Evolutionary conservation across 2,329 filamentous ascomycete genomes (phyloP).

Genomic region (Sclerotinia trifoliorum): DNA sequence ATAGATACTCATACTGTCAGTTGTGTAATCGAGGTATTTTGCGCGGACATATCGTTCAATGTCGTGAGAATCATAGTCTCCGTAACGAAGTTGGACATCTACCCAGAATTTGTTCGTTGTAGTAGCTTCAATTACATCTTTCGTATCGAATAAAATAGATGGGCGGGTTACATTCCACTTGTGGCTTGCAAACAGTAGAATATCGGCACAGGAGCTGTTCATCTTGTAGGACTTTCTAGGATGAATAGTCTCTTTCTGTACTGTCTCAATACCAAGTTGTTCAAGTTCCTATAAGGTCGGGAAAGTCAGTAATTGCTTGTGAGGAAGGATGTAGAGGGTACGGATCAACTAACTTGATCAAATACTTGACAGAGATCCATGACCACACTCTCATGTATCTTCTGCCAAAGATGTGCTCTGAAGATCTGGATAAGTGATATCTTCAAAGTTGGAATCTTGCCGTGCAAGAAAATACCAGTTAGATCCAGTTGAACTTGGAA

Average conservation of each 20-base stretch:
- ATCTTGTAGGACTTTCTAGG: constrained; percentile 99
- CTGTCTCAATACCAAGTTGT: constrained; percentile 91
- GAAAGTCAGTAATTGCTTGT: neutral
- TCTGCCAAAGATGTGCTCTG: constrained; percentile 99
- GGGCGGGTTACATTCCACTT: constrained; percentile 98
- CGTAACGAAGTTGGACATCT: constrained; percentile 93
- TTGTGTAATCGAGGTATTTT: constrained; percentile 98
- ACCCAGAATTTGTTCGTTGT: constrained; percentile 99
- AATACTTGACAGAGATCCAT: constrained; percentile 99
- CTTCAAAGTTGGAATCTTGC: constrained; percentile 96
- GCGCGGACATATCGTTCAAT: constrained; percentile 97
- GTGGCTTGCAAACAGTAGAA: constrained; percentile 92
- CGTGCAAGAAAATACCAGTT: constrained; percentile 97
- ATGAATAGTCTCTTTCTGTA: constrained; percentile 99
- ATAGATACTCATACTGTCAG: constrained; percentile 98
- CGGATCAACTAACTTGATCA: constrained; percentile 58
- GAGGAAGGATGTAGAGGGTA: neutral
- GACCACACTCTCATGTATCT: constrained; percentile 97
- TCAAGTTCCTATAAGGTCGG: constrained; percentile 63
- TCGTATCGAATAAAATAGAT: constrained; percentile 91
- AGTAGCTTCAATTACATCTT: constrained; percentile 88
- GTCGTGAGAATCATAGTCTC: constrained; percentile 98
- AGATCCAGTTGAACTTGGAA: constrained; percentile 98
- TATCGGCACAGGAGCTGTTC: constrained; percentile 99
- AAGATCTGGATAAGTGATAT: constrained; percentile 99